Evolutionary conservation across 257 asterid genomes (phyloP).

Genomic region (Nicotiana tabacum): DNA sequence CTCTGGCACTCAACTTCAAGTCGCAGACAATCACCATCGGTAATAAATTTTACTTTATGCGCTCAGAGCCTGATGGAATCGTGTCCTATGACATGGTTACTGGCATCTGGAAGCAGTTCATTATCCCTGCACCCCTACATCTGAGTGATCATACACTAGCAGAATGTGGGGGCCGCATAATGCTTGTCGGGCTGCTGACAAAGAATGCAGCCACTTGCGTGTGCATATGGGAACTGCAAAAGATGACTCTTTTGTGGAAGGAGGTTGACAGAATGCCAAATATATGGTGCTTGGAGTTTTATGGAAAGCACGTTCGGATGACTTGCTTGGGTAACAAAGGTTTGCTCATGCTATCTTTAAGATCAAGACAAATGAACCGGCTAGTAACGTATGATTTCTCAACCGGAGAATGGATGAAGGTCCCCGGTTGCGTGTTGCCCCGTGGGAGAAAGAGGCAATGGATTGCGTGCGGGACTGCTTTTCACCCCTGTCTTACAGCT

Average conservation of each 20-base stretch:
- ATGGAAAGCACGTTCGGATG: slow-evolving; percentile 97
- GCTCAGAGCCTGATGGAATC: slow-evolving; percentile 78
- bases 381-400: slow-evolving; percentile 61
- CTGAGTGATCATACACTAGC: slow-evolving; percentile 70
- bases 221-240: slow-evolving; percentile 98
- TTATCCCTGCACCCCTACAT: slow-evolving; percentile 60
- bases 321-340: slow-evolving; percentile 93
- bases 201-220: slow-evolving; percentile 94
- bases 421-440: slow-evolving; percentile 77
- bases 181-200: slow-evolving; percentile 87
- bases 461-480: slow-evolving; percentile 85
- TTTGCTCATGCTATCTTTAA: slow-evolving; percentile 74
- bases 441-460: slow-evolving; percentile 73
- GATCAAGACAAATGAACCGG: slow-evolving; percentile 85
- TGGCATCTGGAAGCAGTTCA: slow-evolving; percentile 67
- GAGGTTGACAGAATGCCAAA: slow-evolving; percentile 99
- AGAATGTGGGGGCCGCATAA: slow-evolving; percentile 67
- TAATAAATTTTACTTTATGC: slow-evolving; percentile 65
- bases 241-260: slow-evolving; percentile 98
- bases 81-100: slow-evolving; percentile 59
- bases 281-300: slow-evolving; percentile 96
- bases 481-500: slow-evolving; percentile 83
- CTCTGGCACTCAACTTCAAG: slow-evolving; percentile 77
- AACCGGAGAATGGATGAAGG: slow-evolving; percentile 83
- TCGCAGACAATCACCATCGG: slow-evolving; percentile 67